Percentiles rank a stretch among this genome's conserved stretches.
Conservation (phyloP, 805 yeast genomes). For the Komagataella populi region DNA sequence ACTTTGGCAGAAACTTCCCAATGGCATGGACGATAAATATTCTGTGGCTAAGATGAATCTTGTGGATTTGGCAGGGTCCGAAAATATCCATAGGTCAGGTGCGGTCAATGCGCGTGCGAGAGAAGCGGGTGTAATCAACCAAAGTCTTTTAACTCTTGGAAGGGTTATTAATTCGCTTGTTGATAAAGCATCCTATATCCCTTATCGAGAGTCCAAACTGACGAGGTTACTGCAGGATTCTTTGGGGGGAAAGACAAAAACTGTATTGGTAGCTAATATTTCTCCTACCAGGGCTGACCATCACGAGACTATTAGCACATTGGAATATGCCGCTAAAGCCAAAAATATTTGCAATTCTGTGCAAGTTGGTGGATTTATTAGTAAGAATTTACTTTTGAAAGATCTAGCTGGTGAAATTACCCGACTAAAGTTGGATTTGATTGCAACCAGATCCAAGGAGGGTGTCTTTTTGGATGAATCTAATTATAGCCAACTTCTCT, state of each 20-base stretch:
- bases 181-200: slow-evolving; percentile 55
- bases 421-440: slow-evolving; percentile 34
- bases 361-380: slow-evolving; percentile 21
- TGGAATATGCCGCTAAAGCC: slow-evolving; percentile 45
- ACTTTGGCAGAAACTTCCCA: slow-evolving; percentile 31
- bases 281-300: slow-evolving; percentile 44
- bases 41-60: slow-evolving; percentile 33
- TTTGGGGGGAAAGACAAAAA: slow-evolving; percentile 77
- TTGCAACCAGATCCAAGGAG: slow-evolving; percentile 48
- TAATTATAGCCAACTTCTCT: slow-evolving; percentile 39
- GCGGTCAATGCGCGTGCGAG: slow-evolving; percentile 77
- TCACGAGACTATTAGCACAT: slow-evolving; percentile 37
- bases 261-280: slow-evolving; percentile 77
- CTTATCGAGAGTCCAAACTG: slow-evolving; percentile 63
- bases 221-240: slow-evolving; percentile 69
- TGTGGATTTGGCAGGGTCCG: slow-evolving; percentile 94
- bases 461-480: slow-evolving; percentile 52
- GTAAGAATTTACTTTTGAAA: slow-evolving; percentile 28
- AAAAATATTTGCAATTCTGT: slow-evolving; percentile 38
- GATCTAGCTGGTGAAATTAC: slow-evolving; percentile 33
- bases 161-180: slow-evolving; percentile 71
- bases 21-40: slow-evolving; percentile 15
- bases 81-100: slow-evolving; percentile 78
- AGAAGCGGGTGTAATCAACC: slow-evolving; percentile 90
- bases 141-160: slow-evolving; percentile 76